Base-by-base conservation (phyloP, 305 asterid species). In the Coffea humblotiana region DNA sequence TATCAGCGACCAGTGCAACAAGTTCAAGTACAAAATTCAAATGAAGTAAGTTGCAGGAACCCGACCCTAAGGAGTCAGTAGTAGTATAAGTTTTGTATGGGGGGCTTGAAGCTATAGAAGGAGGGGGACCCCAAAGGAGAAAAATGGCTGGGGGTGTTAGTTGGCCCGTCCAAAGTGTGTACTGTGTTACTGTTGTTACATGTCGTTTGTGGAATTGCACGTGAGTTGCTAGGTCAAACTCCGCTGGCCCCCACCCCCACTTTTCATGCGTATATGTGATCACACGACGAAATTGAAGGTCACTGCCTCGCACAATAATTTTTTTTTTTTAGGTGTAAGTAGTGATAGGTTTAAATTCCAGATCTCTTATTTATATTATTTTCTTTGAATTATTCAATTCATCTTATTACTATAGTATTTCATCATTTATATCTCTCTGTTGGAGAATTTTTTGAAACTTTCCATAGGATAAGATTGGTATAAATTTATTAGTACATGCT, bases 221-320 rank as follows among this genome's bases (percentile, higher is more conserved):
- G 85, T 78, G 85, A 82, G 79, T 72, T 82, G 82, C 77, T 66
- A 79, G 85, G 85, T 82, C 82, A 78, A 78, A 52, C 79, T 65
- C 79, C 61, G 43, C 29, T 72, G 82, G 78, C 85, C 82, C 79
- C 77, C 79, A 65, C 76, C 58, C 58, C 43, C 66, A 58, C 63
- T 25, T 37, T 77, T 13, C 37, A 8, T 56, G 4, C 35, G 19
- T 52, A 19, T 51, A 4, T 35, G 78, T 23, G 63, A 71, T 77
- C 12, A 51, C 45, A 77, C 84, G 78, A 81, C 66, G 84, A 69
- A 32, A 32, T 32, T 77, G 29, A 61, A 49, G 76, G 74, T 18
- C 40, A 35, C 67, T 76, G 58, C 74, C 58, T 25, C 71, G 32
- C 76, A 16, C 63, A 32, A 32, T 32, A 1, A n/a, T n/a, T n/a